phyloP scores from a whole-genome alignment of 495 filamentous ascomycete genomes.

The Jackrogersella minutella region DNA sequence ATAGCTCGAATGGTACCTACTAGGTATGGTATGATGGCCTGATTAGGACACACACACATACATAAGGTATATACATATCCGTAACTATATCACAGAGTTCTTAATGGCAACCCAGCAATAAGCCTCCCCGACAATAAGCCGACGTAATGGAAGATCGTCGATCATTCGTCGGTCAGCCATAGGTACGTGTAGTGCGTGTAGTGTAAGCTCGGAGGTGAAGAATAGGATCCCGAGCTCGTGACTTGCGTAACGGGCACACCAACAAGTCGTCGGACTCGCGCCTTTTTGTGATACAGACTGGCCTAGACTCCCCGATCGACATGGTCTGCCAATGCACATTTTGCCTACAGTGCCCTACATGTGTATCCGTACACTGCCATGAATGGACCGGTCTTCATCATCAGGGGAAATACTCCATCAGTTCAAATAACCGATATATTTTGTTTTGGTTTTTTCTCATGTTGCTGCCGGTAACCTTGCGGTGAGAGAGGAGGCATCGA shows the following conservation, averaged over 20 bases:
- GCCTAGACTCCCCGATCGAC: constrained; percentile 45
- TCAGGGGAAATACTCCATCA: constrained; percentile 21
- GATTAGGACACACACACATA: constrained; percentile 17
- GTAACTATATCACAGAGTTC: constrained; percentile 2
- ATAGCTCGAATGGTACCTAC: constrained; percentile 16
- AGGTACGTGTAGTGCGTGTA: no score
- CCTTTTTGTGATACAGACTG: constrained; percentile 40
- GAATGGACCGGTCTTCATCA: background rate
- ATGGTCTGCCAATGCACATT: constrained; percentile 17
- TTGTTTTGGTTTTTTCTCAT: no score
- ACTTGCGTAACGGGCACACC: constrained; percentile 28
- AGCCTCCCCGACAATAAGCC: constrained; percentile 33
- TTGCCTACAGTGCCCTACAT: no score
- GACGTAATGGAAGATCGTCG: constrained; percentile 25
- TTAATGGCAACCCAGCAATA: constrained; percentile 9
- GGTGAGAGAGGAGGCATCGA: constrained; percentile 12
- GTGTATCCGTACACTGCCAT: no score
- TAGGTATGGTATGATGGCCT: background rate
- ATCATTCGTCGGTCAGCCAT: constrained; percentile 24
- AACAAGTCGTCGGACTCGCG: constrained; percentile 23
- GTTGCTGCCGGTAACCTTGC: no score
- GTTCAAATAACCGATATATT: constrained; percentile 9
- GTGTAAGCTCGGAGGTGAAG: constrained; percentile 26
- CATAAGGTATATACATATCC: no score
- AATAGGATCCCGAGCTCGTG: constrained; percentile 22